These are phyloP conservation scores for Hyaloscypha finlandica DNA, from an alignment of 495 filamentous ascomycete species.

Conservation along the genomic window DNA sequence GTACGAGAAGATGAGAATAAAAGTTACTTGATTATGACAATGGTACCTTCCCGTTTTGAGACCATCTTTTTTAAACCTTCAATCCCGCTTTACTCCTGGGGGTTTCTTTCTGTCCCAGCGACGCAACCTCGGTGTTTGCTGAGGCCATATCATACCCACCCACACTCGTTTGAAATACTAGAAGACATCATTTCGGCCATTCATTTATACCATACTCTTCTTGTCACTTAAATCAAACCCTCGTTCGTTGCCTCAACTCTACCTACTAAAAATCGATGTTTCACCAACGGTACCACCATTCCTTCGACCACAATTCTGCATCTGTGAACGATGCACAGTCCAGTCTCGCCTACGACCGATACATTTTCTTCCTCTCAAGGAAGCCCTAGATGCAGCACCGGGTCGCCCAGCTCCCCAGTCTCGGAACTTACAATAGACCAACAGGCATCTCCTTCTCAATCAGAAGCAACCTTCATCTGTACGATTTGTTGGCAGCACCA, in stretches of 20 bases:
- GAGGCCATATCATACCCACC: neutral
- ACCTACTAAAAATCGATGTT: neutral
- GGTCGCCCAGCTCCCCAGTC: slow-evolving; percentile 1
- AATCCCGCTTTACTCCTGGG: too few relatives aligned
- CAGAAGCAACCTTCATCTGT: slow-evolving; percentile 42
- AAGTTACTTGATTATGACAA: neutral
- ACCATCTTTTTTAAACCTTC: too few relatives aligned
- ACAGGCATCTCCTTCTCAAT: neutral
- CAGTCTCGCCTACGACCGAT: neutral
- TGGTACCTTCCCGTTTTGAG: neutral
- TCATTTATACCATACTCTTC: neutral
- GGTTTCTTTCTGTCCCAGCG: neutral
- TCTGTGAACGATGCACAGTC: neutral
- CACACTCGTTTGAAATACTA: slow-evolving; percentile 1
- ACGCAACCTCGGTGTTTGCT: neutral
- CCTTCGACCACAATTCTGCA: neutral
- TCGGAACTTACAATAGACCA: neutral
- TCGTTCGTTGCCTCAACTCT: neutral
- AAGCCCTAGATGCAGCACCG: neutral
- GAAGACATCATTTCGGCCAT: neutral
- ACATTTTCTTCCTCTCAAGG: neutral
- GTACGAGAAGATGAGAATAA: neutral
- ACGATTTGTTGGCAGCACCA: slow-evolving; percentile 47
- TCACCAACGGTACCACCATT: neutral
- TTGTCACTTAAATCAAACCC: neutral